Conservation (phyloP, 2,329 filamentous ascomycete genomes). For the Graphiopsis chlorocephala region DNA sequence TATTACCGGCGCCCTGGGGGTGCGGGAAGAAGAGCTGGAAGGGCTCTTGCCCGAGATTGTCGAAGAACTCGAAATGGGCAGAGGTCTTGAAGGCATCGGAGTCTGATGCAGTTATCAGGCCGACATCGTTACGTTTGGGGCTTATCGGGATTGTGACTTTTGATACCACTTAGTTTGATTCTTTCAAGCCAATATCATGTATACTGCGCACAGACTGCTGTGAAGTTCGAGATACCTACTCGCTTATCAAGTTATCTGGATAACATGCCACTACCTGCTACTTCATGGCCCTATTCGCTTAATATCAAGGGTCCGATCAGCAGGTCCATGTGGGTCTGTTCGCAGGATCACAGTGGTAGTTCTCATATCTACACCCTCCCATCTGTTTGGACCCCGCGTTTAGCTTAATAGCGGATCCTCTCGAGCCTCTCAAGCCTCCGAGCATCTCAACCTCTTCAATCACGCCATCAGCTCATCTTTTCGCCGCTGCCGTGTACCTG, state of each 20-base stretch:
- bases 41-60: conserved; percentile 54
- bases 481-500: not conserved
- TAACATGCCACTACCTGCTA: not conserved
- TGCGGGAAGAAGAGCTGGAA: conserved; percentile 68
- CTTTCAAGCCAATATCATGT: not conserved
- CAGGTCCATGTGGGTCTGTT: not conserved
- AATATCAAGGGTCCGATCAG: not conserved
- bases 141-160: not conserved
- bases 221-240: not conserved
- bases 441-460: not conserved
- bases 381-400: not conserved
- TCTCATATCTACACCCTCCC: not conserved
- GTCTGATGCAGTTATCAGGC: not conserved
- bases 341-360: not conserved
- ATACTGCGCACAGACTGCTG: not conserved
- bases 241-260: no score
- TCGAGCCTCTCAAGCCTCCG: not conserved
- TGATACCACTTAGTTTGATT: conserved; percentile 3
- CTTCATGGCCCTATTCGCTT: not conserved
- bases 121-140: not conserved
- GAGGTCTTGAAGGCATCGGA: conserved; percentile 20
- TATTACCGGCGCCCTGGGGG: conserved; percentile 65
- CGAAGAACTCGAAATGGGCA: conserved; percentile 42
- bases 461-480: not conserved
- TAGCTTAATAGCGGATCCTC: not conserved